Base-by-base conservation (phyloP, 2,329 filamentous ascomycete genomes). In the Exophiala spinifera region DNA sequence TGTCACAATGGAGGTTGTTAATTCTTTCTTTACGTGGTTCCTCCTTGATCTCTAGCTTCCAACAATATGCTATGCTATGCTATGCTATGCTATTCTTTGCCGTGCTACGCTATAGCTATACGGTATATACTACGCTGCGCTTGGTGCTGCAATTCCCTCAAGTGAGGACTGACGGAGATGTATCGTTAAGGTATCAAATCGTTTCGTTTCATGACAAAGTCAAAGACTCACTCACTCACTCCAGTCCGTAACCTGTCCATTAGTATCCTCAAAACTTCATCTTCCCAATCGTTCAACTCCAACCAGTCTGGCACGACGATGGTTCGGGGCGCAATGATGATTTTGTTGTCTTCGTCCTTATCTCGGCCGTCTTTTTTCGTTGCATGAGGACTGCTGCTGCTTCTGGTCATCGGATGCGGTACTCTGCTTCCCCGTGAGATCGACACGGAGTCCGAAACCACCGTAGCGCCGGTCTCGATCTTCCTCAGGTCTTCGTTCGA, bases 251-350 rank as follows among this genome's bases (percentile, higher is more conserved):
- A 50, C 20, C 60, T 28, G 28, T 56, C 54, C 55, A 55, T 58
- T 28, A 62, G 31, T n/a, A 61, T 62, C 44, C 58, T 20, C 43
- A 62, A 40, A 8, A 62, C 49, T 19, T 59, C 53, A 28, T 58
- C 53, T 31, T 62, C 60, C 56, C 53, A 59, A 20, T 58, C 56
- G 33, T 46, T 56, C 37, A 59, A 36, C 34, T 57, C 43, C 11
- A 61, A 43, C 53, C 56, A 59, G n/a, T 63, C 61, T 2, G 61
- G 61, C 21, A 57, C 46, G 28, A 60, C 13, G 46, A 63, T 55
- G 13, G 39, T 25, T 17, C 50, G 13, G 17, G 17, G 25, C 8
- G 58, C 53, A 36, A 61, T 59, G 39, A 61, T 46, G 44, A 63
- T 61, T 39, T 39, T 49, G 8, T 55, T 33, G 4, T 44, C 45